Evolutionary conservation across 179 eudicot species (phyloP).

Genomic region (Beta macrorhiza): DNA sequence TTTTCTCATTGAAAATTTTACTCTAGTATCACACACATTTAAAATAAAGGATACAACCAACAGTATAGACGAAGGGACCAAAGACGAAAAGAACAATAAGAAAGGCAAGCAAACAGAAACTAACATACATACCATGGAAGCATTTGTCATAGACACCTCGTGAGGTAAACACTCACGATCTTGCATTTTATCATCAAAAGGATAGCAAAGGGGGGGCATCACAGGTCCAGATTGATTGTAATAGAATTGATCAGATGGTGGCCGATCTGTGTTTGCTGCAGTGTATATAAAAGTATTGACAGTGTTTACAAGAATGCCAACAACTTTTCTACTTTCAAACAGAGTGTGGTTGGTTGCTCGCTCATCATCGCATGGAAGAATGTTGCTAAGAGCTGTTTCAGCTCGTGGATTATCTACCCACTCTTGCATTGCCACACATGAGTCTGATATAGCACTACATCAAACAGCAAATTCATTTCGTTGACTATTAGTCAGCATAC

Average conservation of each 20-base stretch:
- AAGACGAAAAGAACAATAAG: background rate
- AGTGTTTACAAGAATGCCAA: slow-evolving; percentile 48
- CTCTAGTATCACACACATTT: background rate
- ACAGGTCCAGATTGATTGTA: slow-evolving; percentile 88
- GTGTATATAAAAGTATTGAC: slow-evolving; percentile 69
- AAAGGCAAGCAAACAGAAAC: background rate
- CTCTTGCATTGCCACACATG: slow-evolving; percentile 94
- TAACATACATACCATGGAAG: slow-evolving; percentile 60
- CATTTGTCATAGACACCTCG: slow-evolving; percentile 67
- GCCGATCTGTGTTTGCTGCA: slow-evolving; percentile 58
- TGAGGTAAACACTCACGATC: slow-evolving; percentile 57
- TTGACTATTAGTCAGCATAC: background rate
- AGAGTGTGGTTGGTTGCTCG: slow-evolving; percentile 75
- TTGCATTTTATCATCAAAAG: slow-evolving; percentile 65
- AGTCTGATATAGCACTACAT: slow-evolving; percentile 70
- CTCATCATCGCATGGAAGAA: slow-evolving; percentile 93
- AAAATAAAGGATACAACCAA: background rate
- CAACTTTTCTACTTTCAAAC: slow-evolving; percentile 61
- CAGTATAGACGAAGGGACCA: background rate
- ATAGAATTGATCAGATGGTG: slow-evolving; percentile 48
- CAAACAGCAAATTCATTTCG: slow-evolving; percentile 13
- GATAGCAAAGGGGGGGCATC: slow-evolving; percentile 80
- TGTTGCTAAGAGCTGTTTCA: slow-evolving; percentile 88
- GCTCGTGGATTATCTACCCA: slow-evolving; percentile 94
- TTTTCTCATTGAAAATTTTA: background rate